Conservation (phyloP, 2,329 filamentous ascomycete species). For the Verticillium isaacii region DNA sequence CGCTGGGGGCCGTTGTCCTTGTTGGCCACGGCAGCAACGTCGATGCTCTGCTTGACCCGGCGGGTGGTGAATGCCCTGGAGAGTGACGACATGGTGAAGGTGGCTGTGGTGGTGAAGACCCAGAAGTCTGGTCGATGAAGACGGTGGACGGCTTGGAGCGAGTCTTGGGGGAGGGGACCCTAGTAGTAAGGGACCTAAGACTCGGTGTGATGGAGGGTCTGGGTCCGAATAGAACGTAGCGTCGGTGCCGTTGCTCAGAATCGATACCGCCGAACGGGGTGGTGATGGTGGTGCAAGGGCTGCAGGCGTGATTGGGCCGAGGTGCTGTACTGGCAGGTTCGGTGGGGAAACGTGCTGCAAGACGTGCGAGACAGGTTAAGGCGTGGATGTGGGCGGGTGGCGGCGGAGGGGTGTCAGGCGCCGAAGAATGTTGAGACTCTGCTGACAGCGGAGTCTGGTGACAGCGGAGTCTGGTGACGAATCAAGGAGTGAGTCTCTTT, state of each 20-base stretch:
- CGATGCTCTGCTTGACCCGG: conserved; percentile 53
- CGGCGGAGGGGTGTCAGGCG: neutral
- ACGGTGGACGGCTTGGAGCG: neutral
- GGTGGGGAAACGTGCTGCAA: conserved; percentile 5
- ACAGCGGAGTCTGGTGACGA: neutral
- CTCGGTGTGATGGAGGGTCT: neutral
- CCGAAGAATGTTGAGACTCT: conserved; percentile 3
- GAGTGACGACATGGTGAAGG: conserved; percentile 48
- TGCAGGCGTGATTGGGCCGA: conserved; percentile 9
- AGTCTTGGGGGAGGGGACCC: neutral
- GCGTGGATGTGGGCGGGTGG: neutral
- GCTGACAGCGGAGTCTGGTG: neutral
- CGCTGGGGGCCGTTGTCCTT: conserved; percentile 34
- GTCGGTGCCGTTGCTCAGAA: neutral
- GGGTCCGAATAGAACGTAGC: conserved; percentile 1
- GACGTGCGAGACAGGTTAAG: neutral
- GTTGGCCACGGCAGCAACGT: conserved; percentile 36
- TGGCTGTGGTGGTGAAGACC: conserved; percentile 7
- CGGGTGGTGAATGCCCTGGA: conserved; percentile 69
- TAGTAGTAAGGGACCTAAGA: neutral
- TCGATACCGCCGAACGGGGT: neutral
- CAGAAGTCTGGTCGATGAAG: neutral
- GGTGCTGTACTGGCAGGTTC: neutral
- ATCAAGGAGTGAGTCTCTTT: neutral
- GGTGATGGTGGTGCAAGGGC: conserved; percentile 1